phyloP scores from a whole-genome alignment of 176 grass and related monocot species.

The Phragmites australis region DNA sequence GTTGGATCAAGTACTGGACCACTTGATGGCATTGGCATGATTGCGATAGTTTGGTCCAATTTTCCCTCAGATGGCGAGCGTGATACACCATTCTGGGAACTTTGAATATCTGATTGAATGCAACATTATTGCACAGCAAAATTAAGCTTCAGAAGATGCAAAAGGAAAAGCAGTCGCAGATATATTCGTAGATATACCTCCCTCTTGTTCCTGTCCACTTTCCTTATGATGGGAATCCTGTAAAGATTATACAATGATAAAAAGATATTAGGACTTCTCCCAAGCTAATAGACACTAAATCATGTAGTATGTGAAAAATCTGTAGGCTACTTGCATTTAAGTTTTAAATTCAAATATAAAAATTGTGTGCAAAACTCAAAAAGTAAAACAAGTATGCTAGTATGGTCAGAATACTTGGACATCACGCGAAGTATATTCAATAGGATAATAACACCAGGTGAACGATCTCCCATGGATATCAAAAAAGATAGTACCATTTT shows the following conservation, averaged over 20 bases:
- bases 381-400: neutral
- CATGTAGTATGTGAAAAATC: neutral
- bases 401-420: neutral
- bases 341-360: conserved; percentile 2
- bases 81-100: conserved; percentile 66
- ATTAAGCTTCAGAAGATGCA: conserved; percentile 31
- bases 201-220: conserved; percentile 70
- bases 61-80: conserved; percentile 53
- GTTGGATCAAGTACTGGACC: conserved; percentile 56
- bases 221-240: conserved; percentile 67
- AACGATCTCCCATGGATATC: neutral
- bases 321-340: conserved; percentile 1
- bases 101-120: conserved; percentile 47
- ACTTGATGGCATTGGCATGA: conserved; percentile 63
- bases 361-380: neutral
- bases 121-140: conserved; percentile 24
- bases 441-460: neutral
- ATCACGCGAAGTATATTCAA: neutral
- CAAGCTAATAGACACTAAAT: conserved; percentile 22
- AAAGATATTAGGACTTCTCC: conserved; percentile 26
- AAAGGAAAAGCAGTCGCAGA: conserved; percentile 12
- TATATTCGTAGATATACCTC: conserved; percentile 51
- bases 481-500: neutral
- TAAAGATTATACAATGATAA: conserved; percentile 22
- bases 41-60: conserved; percentile 50